phyloP scores from a whole-genome alignment of 768 basidiomycete genomes.

The Boletus subcaerulescens region DNA sequence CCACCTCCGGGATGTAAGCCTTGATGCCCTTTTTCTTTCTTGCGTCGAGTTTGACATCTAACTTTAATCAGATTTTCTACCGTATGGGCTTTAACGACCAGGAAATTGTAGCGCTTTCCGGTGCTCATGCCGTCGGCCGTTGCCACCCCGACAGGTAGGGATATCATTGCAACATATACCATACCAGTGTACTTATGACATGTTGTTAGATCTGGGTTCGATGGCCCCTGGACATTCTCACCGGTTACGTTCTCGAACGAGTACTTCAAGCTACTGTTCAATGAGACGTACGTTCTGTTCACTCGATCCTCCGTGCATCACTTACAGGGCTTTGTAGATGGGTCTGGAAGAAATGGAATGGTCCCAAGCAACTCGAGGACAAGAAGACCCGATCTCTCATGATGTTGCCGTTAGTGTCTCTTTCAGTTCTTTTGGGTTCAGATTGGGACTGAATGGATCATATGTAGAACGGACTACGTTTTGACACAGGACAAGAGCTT shows the following conservation, averaged over 20 bases:
- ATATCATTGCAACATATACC: neutral
- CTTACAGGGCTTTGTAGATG: slow-evolving; percentile 42
- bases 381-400: slow-evolving; percentile 85
- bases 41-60: neutral
- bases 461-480: slow-evolving; percentile 75
- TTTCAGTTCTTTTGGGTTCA: neutral
- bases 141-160: slow-evolving; percentile 79
- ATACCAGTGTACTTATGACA: neutral
- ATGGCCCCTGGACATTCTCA: slow-evolving; percentile 95
- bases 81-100: slow-evolving; percentile 93
- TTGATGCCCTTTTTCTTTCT: neutral
- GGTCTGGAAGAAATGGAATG: slow-evolving; percentile 95
- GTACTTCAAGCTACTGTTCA: slow-evolving; percentile 80
- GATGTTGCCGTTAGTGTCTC: slow-evolving; percentile 83
- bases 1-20: slow-evolving; percentile 74
- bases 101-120: slow-evolving; percentile 93
- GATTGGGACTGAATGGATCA: neutral
- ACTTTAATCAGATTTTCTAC: slow-evolving; percentile 53
- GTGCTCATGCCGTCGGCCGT: slow-evolving; percentile 94
- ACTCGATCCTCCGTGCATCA: neutral
- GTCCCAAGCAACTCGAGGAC: slow-evolving; percentile 92
- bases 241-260: slow-evolving; percentile 87
- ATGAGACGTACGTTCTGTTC: slow-evolving; percentile 61
- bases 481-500: slow-evolving; percentile 89
- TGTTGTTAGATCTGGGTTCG: slow-evolving; percentile 62